Conservation (phyloP, 495 filamentous ascomycete genomes). For the Trichodelitschia bisporula region DNA sequence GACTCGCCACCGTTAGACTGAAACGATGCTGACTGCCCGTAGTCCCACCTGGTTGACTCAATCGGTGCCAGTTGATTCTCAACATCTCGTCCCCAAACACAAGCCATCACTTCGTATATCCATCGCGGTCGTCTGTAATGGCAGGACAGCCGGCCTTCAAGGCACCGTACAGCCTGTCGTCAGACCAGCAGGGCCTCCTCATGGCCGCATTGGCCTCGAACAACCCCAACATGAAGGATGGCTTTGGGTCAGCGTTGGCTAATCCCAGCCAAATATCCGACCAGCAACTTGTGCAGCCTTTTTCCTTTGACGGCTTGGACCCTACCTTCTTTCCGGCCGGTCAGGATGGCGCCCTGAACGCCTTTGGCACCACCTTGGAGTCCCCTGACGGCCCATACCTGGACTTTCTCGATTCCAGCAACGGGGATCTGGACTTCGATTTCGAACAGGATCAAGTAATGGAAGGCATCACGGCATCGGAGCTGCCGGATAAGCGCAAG, state of each 20-base stretch:
- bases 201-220: constrained; percentile 75
- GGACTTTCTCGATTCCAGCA: constrained; percentile 44
- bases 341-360: constrained; percentile 23
- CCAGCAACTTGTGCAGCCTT: too few species aligned
- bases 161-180: constrained; percentile 35
- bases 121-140: too few species aligned
- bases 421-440: constrained; percentile 34
- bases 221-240: constrained; percentile 14
- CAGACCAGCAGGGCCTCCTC: constrained; percentile 68
- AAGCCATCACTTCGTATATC: too few species aligned
- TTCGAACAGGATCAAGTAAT: constrained; percentile 28
- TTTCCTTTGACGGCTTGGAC: constrained; percentile 6
- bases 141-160: too few species aligned
- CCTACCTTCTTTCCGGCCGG: constrained; percentile 14
- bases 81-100: too few species aligned
- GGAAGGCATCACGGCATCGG: constrained; percentile 36
- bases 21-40: too few species aligned
- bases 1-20: too few species aligned
- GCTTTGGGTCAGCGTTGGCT: constrained; percentile 2
- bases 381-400: constrained; percentile 62
- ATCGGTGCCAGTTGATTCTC: too few species aligned
- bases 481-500: constrained; percentile 62
- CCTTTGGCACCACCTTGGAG: constrained; percentile 23
- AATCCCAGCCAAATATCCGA: constrained; percentile 2
- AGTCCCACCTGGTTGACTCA: too few species aligned